These are phyloP conservation scores for Boletales sp. DNA, from an alignment of 768 basidiomycete species.

Conservation along the genomic window DNA sequence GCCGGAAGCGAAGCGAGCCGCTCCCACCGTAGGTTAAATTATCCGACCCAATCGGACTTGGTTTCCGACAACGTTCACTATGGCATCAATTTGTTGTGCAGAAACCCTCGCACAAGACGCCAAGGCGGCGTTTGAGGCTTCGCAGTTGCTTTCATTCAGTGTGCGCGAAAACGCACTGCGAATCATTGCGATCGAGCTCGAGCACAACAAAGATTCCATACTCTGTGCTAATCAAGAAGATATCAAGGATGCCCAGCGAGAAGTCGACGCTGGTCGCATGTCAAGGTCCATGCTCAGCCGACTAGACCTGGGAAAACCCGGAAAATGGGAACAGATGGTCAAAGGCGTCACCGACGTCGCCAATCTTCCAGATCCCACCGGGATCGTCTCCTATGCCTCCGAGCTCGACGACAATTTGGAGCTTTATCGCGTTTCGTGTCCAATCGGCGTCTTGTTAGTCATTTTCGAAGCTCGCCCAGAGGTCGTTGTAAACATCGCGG, in stretches of 20 bases:
- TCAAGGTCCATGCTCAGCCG: constrained; percentile 81
- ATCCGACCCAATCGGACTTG: no score
- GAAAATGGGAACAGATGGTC: constrained; percentile 95
- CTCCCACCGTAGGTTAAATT: no score
- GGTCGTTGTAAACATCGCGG: constrained; percentile 95
- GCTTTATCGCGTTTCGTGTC: constrained; percentile 91
- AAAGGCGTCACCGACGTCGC: constrained; percentile 89
- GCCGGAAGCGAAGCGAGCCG: no score
- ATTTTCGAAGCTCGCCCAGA: constrained; percentile 98
- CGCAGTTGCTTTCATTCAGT: constrained; percentile 69
- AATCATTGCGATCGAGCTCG: constrained; percentile 65
- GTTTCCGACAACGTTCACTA: background rate
- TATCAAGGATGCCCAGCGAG: constrained; percentile 71
- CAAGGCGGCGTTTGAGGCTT: constrained; percentile 80
- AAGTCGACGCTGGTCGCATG: constrained; percentile 83
- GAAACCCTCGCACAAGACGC: constrained; percentile 72
- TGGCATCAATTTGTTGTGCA: constrained; percentile 25
- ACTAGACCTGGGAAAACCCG: constrained; percentile 70
- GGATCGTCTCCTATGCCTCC: constrained; percentile 82
- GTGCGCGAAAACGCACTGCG: constrained; percentile 72
- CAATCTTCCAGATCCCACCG: constrained; percentile 80
- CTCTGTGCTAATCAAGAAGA: constrained; percentile 80
- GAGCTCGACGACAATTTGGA: constrained; percentile 84
- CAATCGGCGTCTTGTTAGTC: constrained; percentile 92
- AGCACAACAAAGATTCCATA: constrained; percentile 60